Evolutionary conservation across 2,329 filamentous ascomycete species (phyloP), one percentile per base, ranked within the genome.

Genomic region (Beauveria asiatica): DNA sequence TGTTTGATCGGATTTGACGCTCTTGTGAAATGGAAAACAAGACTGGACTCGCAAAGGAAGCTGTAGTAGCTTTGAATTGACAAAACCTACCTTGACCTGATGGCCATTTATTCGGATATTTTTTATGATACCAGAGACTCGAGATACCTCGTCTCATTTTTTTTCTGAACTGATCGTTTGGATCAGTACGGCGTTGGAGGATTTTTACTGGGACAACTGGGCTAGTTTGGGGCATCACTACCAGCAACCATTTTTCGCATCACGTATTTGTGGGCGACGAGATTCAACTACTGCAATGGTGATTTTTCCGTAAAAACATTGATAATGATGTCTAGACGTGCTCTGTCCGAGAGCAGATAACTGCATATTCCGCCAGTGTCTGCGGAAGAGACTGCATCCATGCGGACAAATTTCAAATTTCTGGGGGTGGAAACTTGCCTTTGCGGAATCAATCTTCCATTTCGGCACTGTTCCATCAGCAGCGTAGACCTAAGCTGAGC

Each of bases 61-160:
- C 49, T 52, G 37, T 59, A 59, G 57, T 59, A 59, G 57, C 57
- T 59, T 60, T 61, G 59, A 61, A 61, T 61, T 61, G 59, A 61
- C 51, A 55, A 50, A 56, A 33, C 16, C 58, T 61, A 50, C 59
- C 44, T 61, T 60, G 49, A 53, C 41, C 53, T 59, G 57, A 59
- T 48, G 57, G 57, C 57, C 57, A 46, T 53, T 58, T 21, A 57
- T 50, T 59, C 41, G 57, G 33, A 37, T 37, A 42, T 25, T 46
- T 25, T 3, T 45, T 59, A 53, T 59, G 57, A 59, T 59, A 59
- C 57, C 57, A 23, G 57, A 59, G 49, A 59, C 57, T 57, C 16
- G 41, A 27, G 17, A 45, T 45, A 21, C 13, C 57, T 46, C 27
- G 49, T 59, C 41, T 59, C 57, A 41, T 44, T 33, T 45, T 45